Evolutionary conservation across 495 filamentous ascomycete species (phyloP), one percentile per base, ranked within the genome.

Genomic region (Apiosordaria backusii): DNA sequence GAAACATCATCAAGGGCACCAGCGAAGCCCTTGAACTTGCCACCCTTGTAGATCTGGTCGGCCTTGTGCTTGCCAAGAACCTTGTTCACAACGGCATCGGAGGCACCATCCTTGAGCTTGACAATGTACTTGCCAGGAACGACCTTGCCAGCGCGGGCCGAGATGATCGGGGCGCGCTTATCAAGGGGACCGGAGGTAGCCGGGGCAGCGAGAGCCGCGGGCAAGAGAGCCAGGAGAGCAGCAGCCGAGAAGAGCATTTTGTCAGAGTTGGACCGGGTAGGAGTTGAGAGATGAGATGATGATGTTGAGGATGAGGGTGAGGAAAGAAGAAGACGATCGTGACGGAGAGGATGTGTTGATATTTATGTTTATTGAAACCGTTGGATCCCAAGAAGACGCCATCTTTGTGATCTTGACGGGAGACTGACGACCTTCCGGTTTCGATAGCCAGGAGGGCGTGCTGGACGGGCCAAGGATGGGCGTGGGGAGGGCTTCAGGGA

Each of bases 91-190:
- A 74, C 74, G 50, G 68, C 69, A 27, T 78, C 71, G 9, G 81
- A 65, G 60, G 72, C 67, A 55, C 80, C 77, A 18, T 81, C 78
- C 60, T 84, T 83, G 66, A 87, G 74, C 71, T 85, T 82, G 71
- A 87, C 81, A 57, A 87, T 84, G 76, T 86, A 87, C 69, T 81
- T 83, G 71, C 79, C 77, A 23, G 79, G 74, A 24, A 86, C 67
- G 63, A 81, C 64, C 22, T 74, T 65, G 55, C 67, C 68, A 57
- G 67, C 70, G 58, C 78, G 69, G n/a, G 79, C 74, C 64, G 72
- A 65, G 68, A 79, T 71, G 57, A 80, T 67, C 50, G 79, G 77
- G 23, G 74, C 72, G 4, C 71, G 68, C 66, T 67, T 65, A 22
- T 65, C 65, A 23, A 71, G 16, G 50, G 62, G 22, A 22, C 52